phyloP scores from a whole-genome alignment of 2,329 filamentous ascomycete genomes.

The Colletotrichum tamarilloi region DNA sequence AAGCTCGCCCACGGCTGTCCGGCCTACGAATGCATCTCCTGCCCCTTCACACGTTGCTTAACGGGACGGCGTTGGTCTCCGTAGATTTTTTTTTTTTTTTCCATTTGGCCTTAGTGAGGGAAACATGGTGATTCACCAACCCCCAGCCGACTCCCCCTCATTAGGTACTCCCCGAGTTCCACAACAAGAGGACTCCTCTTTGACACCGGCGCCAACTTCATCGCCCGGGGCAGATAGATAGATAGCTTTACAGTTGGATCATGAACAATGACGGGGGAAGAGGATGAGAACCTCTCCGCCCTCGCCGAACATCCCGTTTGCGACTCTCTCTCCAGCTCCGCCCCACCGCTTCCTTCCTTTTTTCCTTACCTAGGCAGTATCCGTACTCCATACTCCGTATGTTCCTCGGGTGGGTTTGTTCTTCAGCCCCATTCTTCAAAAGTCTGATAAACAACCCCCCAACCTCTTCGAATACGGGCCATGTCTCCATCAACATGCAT shows the following conservation, averaged over 20 bases:
- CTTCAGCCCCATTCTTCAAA: neutral
- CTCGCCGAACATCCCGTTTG: constrained; percentile 5
- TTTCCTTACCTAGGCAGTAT: no score
- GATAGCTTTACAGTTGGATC: neutral
- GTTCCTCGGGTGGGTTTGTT: neutral
- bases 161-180: neutral
- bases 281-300: neutral
- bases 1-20: neutral
- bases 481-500: neutral
- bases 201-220: neutral
- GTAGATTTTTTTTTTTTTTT: no score
- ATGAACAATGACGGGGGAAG: neutral
- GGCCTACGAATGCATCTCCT: neutral
- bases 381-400: no score
- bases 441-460: neutral
- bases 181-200: constrained; percentile 5
- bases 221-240: neutral
- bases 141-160: neutral
- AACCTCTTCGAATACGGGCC: neutral
- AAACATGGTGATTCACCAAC: constrained; percentile 16
- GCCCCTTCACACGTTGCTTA: neutral
- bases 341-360: neutral
- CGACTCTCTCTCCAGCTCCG: neutral
- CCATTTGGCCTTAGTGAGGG: neutral
- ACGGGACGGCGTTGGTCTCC: no score